Conservation (phyloP, 257 asterid genomes). For the Leptodermis oblonga region DNA sequence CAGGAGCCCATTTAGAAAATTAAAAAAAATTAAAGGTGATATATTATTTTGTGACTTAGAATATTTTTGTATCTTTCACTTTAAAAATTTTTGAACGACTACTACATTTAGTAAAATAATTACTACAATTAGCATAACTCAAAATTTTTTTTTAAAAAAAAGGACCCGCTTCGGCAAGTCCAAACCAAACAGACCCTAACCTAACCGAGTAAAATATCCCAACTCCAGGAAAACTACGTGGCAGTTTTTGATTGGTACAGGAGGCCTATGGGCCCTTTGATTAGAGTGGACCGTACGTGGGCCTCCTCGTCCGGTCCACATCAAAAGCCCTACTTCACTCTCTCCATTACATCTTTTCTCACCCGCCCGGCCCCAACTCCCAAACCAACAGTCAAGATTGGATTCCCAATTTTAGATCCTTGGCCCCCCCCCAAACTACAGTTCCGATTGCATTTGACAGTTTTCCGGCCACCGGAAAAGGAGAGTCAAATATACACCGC, state of each 20-base stretch:
- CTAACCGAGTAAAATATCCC: too few species aligned
- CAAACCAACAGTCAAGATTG: background rate
- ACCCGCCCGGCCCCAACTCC: background rate
- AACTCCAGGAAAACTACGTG: too few species aligned
- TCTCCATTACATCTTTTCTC: background rate
- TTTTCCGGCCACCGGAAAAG: background rate
- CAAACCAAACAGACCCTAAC: too few species aligned
- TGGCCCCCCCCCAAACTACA: conserved; percentile 8
- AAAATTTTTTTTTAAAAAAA: too few species aligned
- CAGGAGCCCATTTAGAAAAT: too few species aligned
- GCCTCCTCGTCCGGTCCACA: conserved; percentile 21
- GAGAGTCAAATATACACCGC: background rate
- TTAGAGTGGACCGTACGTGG: conserved; percentile 19
- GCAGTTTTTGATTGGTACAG: background rate
- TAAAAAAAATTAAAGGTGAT: too few species aligned
- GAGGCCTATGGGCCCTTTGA: background rate
- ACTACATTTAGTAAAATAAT: too few species aligned
- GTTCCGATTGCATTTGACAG: background rate
- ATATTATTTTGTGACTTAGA: too few species aligned
- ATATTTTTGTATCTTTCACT: too few species aligned
- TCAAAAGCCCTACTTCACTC: conserved; percentile 18
- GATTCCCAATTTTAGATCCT: conserved; percentile 6
- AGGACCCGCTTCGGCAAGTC: too few species aligned
- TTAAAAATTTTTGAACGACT: too few species aligned
- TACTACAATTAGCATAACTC: too few species aligned